phyloP scores from a whole-genome alignment of 2,329 filamentous ascomycete species.

The Ambrosiella xylebori region DNA sequence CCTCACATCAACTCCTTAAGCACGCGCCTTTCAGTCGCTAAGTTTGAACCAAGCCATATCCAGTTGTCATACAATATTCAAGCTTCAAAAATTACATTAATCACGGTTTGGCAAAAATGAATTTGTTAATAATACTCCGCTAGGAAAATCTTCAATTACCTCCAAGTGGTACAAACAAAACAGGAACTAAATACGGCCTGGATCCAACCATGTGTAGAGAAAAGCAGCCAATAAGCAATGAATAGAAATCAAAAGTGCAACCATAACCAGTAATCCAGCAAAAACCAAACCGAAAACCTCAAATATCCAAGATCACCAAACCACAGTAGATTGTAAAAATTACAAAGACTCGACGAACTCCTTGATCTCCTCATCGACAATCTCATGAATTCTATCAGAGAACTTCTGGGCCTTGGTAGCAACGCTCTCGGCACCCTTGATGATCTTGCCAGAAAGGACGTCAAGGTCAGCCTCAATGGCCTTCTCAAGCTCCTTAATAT shows the following conservation, averaged over 20 bases:
- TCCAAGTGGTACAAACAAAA: not conserved
- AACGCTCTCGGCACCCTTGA: slow-evolving; percentile 34
- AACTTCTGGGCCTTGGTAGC: slow-evolving; percentile 42
- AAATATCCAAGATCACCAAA: too few species aligned
- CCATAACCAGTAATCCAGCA: not conserved
- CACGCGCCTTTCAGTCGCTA: too few species aligned
- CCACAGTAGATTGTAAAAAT: not conserved
- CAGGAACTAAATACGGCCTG: not conserved
- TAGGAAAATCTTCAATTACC: not conserved
- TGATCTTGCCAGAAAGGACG: slow-evolving; percentile 38
- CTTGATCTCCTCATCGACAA: slow-evolving; percentile 44
- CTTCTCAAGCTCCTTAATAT: slow-evolving; percentile 43
- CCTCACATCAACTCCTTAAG: too few species aligned
- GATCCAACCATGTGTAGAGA: not conserved
- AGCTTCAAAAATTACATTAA: too few species aligned
- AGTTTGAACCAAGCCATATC: too few species aligned
- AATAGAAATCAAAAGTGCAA: not conserved
- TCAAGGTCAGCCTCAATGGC: slow-evolving; percentile 44
- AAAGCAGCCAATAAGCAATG: not conserved
- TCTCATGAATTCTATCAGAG: slow-evolving; percentile 43
- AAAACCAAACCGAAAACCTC: not conserved
- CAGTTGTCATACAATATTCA: too few species aligned
- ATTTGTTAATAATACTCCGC: too few species aligned
- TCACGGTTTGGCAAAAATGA: too few species aligned
- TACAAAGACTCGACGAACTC: slow-evolving; percentile 24